phyloP scores from a whole-genome alignment of 495 filamentous ascomycete genomes.

The Chlorociboria aeruginascens region DNA sequence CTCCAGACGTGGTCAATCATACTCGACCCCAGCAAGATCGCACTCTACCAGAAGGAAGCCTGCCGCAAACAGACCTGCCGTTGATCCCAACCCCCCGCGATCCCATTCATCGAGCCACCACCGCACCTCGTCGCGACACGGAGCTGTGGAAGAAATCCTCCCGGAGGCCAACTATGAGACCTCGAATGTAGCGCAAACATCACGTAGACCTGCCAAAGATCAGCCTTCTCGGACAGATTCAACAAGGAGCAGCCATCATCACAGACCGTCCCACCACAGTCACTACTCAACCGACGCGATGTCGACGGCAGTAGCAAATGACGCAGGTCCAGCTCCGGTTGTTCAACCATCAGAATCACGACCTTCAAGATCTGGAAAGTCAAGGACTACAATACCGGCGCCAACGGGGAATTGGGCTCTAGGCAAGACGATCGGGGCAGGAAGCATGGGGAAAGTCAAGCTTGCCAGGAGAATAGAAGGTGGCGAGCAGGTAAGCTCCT shows the following conservation, averaged over 20 bases:
- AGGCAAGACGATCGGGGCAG: constrained; percentile 94
- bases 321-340: constrained; percentile 31
- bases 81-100: constrained; percentile 19
- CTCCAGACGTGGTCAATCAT: constrained; percentile 10
- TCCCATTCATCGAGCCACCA: constrained; percentile 23
- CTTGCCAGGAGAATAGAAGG: constrained; percentile 71
- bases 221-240: constrained; percentile 18
- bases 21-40: constrained; percentile 9
- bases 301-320: constrained; percentile 27
- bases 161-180: constrained; percentile 31
- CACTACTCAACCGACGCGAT: constrained; percentile 12
- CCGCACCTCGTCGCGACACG: constrained; percentile 19
- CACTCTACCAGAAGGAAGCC: constrained; percentile 13
- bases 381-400: constrained; percentile 74
- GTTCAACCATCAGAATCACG: constrained; percentile 31
- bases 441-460: constrained; percentile 96
- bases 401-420: constrained; percentile 81
- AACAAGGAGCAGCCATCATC: constrained; percentile 3
- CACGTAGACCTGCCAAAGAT: constrained; percentile 29
- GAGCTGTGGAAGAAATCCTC: constrained; percentile 23
- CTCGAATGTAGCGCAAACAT: constrained; percentile 25
- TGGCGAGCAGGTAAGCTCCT: constrained; percentile 56
- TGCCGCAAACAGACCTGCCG: constrained; percentile 4
- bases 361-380: constrained; percentile 39
- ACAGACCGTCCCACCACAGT: constrained; percentile 4